These are phyloP conservation scores for Epichloe elymi DNA, from an alignment of 2,329 filamentous ascomycete species.

Conservation along the genomic window DNA sequence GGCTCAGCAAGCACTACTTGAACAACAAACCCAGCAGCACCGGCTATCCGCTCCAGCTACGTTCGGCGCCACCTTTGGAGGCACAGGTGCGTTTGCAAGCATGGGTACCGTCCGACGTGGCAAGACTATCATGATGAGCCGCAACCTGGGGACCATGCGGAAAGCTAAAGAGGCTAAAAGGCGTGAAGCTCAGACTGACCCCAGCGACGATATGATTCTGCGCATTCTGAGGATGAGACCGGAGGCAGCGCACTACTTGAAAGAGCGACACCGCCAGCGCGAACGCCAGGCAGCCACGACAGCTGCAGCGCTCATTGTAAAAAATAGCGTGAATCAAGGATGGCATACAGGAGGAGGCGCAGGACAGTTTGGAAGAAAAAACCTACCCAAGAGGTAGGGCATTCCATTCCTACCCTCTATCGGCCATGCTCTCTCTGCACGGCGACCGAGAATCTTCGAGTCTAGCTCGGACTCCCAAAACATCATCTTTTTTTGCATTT, in stretches of 20 bases:
- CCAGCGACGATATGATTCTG: slow-evolving; percentile 95
- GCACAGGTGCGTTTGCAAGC: slow-evolving; percentile 40
- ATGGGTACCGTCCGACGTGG: slow-evolving; percentile 53
- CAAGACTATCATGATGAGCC: slow-evolving; percentile 82
- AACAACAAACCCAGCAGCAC: slow-evolving; percentile 37
- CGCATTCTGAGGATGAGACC: slow-evolving; percentile 89
- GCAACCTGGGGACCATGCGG: slow-evolving; percentile 91
- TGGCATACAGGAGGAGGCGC: slow-evolving; percentile 31
- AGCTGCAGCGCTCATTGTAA: slow-evolving; percentile 86
- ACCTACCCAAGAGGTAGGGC: slow-evolving; percentile 31
- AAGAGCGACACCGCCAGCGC: slow-evolving; percentile 84
- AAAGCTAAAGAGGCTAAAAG: slow-evolving; percentile 93
- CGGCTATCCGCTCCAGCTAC: slow-evolving; percentile 55
- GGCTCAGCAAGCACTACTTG: slow-evolving; percentile 53
- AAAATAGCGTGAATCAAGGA: slow-evolving; percentile 63
- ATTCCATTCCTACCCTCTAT: too few species aligned
- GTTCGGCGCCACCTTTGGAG: slow-evolving; percentile 22
- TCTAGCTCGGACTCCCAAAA: not conserved
- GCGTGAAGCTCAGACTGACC: slow-evolving; percentile 89
- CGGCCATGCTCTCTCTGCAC: too few species aligned
- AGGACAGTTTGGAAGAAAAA: slow-evolving; percentile 30
- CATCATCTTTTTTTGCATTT: not conserved
- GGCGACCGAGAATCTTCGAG: not conserved
- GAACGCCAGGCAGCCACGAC: slow-evolving; percentile 82
- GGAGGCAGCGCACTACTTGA: slow-evolving; percentile 76